Evolutionary conservation across 2,329 filamentous ascomycete genomes (phyloP).

Genomic region (Botryotinia narcissicola): DNA sequence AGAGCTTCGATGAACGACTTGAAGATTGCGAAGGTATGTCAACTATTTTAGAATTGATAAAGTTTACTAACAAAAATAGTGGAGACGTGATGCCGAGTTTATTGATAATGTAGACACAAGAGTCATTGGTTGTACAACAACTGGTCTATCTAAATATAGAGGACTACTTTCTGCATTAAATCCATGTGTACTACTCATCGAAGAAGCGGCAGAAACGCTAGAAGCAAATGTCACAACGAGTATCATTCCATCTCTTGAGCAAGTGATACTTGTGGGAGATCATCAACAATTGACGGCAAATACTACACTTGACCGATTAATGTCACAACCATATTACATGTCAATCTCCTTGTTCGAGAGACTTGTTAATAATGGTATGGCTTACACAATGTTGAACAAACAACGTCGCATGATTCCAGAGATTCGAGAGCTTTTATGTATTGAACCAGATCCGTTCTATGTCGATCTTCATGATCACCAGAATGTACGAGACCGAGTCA

Average conservation of each 20-base stretch:
- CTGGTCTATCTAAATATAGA: slow-evolving; percentile 68
- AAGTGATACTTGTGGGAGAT: slow-evolving; percentile 67
- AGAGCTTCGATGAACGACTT: slow-evolving; percentile 24
- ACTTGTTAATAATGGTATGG: slow-evolving; percentile 56
- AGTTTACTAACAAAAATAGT: not conserved
- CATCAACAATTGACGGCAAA: slow-evolving; percentile 65
- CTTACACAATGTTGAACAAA: slow-evolving; percentile 52
- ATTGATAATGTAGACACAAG: slow-evolving; percentile 61
- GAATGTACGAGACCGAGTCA: slow-evolving; percentile 51
- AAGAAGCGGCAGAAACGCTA: slow-evolving; percentile 64
- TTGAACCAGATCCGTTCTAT: slow-evolving; percentile 54
- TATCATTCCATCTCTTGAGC: slow-evolving; percentile 60
- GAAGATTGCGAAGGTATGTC: slow-evolving; percentile 30
- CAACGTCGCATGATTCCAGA: slow-evolving; percentile 71
- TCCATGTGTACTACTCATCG: slow-evolving; percentile 62
- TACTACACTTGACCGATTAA: slow-evolving; percentile 54
- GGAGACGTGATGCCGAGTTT: slow-evolving; percentile 30
- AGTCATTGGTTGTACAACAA: slow-evolving; percentile 53
- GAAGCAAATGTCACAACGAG: slow-evolving; percentile 56
- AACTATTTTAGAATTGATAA: no score
- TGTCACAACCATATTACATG: slow-evolving; percentile 56
- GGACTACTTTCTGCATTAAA: slow-evolving; percentile 57
- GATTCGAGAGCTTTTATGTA: slow-evolving; percentile 55
- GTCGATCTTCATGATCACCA: slow-evolving; percentile 55
- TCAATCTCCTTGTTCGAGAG: slow-evolving; percentile 69